These are phyloP conservation scores for Truncatella angustata DNA, from an alignment of 2,329 filamentous ascomycete genomes.

Conservation along the genomic window DNA sequence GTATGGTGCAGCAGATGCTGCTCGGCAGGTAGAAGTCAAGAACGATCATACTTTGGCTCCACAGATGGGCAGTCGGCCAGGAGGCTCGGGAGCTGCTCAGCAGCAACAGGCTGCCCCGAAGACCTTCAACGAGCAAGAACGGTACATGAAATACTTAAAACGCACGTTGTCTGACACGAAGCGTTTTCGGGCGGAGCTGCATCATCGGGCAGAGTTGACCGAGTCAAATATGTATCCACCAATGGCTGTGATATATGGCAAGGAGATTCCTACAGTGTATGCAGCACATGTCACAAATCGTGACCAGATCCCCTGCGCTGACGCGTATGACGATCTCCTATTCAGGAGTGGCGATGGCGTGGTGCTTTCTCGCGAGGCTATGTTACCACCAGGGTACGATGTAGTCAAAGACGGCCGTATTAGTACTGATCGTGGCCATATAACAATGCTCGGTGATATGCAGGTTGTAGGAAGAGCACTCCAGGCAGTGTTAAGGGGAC, in stretches of 20 bases:
- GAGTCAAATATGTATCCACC: conserved; percentile 77
- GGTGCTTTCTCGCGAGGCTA: conserved; percentile 78
- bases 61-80: conserved; percentile 40
- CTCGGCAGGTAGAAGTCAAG: conserved; percentile 26
- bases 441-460: conserved; percentile 82
- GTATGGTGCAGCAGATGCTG: conserved; percentile 22
- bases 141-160: conserved; percentile 62
- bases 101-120: conserved; percentile 19
- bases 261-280: conserved; percentile 80
- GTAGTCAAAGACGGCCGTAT: conserved; percentile 72
- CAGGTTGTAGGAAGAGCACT: conserved; percentile 76
- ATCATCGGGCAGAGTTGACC: conserved; percentile 58
- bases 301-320: conserved; percentile 71
- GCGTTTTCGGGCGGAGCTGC: conserved; percentile 73
- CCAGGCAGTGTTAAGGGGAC: conserved; percentile 63
- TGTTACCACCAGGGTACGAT: conserved; percentile 78
- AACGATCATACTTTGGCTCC: conserved; percentile 41
- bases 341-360: conserved; percentile 90
- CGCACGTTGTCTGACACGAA: conserved; percentile 71
- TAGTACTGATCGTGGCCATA: conserved; percentile 80
- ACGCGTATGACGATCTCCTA: conserved; percentile 82
- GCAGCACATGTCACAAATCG: conserved; percentile 71
- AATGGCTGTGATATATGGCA: conserved; percentile 79
- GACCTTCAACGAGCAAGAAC: conserved; percentile 50
- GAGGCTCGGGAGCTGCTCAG: conserved; percentile 23